Conservation (phyloP, 1,284 basidiomycete species). For the Puccinia polysora region DNA sequence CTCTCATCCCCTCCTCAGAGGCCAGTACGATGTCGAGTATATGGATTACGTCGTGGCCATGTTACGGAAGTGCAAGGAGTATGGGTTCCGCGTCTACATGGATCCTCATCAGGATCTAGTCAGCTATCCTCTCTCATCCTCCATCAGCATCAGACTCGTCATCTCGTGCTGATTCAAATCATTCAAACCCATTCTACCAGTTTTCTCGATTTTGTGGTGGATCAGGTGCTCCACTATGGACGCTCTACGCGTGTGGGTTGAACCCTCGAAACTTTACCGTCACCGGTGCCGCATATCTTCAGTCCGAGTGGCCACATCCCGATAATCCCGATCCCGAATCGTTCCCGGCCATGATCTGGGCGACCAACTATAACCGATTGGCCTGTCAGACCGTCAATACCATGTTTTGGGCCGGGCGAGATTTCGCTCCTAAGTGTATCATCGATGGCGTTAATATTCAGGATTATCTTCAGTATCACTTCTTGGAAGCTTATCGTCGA, state of each 20-base stretch:
- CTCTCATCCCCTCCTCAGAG: conserved; percentile 57
- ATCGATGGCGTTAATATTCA: conserved; percentile 91
- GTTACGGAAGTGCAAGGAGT: conserved; percentile 81
- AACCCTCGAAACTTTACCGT: conserved; percentile 76
- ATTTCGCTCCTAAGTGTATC: conserved; percentile 82
- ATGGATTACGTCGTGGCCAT: conserved; percentile 87
- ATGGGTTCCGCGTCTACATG: conserved; percentile 87
- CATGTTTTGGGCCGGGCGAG: conserved; percentile 85
- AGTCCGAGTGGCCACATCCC: conserved; percentile 75
- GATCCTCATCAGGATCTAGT: conserved; percentile 96
- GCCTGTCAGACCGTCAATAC: conserved; percentile 85
- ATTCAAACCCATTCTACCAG: too few species aligned
- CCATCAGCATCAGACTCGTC: too few species aligned
- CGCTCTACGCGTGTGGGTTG: conserved; percentile 82
- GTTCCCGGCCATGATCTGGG: conserved; percentile 86
- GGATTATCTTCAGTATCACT: conserved; percentile 84
- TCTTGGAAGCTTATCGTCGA: conserved; percentile 67
- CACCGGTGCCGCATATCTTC: conserved; percentile 78
- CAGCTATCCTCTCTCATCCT: conserved; percentile 54
- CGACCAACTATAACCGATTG: conserved; percentile 87
- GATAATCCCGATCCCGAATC: conserved; percentile 63
- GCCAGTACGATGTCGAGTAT: conserved; percentile 82
- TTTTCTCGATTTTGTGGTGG: conserved; percentile 97
- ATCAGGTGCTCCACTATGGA: conserved; percentile 94
- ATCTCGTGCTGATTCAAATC: too few species aligned